These are phyloP conservation scores for Gaeumannomyces sp. DNA, from an alignment of 2,329 filamentous ascomycete genomes.

Conservation along the genomic window DNA sequence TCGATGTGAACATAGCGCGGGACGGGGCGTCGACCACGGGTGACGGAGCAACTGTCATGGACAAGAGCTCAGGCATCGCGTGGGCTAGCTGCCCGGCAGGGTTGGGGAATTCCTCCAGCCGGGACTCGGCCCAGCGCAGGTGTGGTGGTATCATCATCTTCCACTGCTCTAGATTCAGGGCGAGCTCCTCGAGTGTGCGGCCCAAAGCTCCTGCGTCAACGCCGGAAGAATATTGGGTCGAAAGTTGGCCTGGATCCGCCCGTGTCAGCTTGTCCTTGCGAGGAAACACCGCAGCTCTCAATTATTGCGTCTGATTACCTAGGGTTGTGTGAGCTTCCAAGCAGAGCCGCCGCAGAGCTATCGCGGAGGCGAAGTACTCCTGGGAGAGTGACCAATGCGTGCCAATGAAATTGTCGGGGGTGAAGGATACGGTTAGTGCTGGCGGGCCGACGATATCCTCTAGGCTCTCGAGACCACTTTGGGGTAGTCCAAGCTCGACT, in stretches of 20 bases:
- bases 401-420: constrained; percentile 38
- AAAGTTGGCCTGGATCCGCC: not conserved
- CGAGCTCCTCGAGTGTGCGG: constrained; percentile 42
- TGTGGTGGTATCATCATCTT: constrained; percentile 46
- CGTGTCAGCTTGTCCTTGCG: not conserved
- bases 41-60: not conserved
- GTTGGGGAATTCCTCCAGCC: constrained; percentile 35
- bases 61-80: not conserved
- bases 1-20: constrained; percentile 37
- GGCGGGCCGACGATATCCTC: constrained; percentile 50
- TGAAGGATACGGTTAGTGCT: constrained; percentile 41
- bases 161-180: constrained; percentile 51
- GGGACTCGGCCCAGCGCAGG: constrained; percentile 52
- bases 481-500: constrained; percentile 51
- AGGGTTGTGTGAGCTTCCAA: constrained; percentile 46
- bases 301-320: constrained; percentile 25
- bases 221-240: not conserved
- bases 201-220: constrained; percentile 15
- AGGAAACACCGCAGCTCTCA: too few relatives aligned
- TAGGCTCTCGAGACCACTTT: constrained; percentile 46
- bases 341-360: constrained; percentile 48
- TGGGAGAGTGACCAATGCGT: constrained; percentile 49
- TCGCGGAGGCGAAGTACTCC: constrained; percentile 54
- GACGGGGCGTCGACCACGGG: constrained; percentile 14
- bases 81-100: constrained; percentile 9